Evolutionary conservation across 2,329 filamentous ascomycete genomes (phyloP), one percentile per base, ranked within the genome.

Genomic region (Diplodia intermedia): DNA sequence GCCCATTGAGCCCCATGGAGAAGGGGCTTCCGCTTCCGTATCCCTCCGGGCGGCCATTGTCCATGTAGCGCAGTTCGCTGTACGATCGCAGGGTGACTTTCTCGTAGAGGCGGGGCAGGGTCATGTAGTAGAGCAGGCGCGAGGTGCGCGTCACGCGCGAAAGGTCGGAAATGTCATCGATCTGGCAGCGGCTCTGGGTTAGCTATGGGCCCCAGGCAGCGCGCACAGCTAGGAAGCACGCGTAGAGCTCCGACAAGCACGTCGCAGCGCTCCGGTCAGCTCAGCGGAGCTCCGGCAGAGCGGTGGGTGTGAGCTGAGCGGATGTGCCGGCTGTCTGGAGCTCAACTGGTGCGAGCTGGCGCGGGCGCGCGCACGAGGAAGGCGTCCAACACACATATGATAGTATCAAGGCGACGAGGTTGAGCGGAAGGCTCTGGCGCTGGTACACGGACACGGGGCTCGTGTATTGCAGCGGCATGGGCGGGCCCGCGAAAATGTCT

Each of bases 21-120:
- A 90, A 89, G 0, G 88, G 87, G 70, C 86, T 88, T 1, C 86
- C 86, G 66, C 84, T 83, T n/a, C 87, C 87, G 75, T 85, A 86
- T 12, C 87, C 88, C 73, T 89, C 86, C 0, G 86, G 86, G 52
- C 83, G 74, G 62, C 87, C 86, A 71, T 85, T 81, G 26, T 68
- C 66, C 69, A 83, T 79, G 73, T 88, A 89, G 61, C 86, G 84
- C 33, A 89, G 86, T 49, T 84, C 83, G 61, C 84, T 79, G 74
- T 89, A 88, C 8, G 86, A 87, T 66, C 81, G 84, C 40, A 90
- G 78, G 6, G 81, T 84, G 65, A 89, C 82, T 40, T 79, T 77
- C 74, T 83, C 81, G 76, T 89, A 90, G 50, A 90, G 82, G 68
- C 85, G 86, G 23, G 88, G 87, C 2, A 89, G 79, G 40, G 85